Evolutionary conservation across 2,329 filamentous ascomycete genomes (phyloP).

Genomic region (Trichothecium roseum): DNA sequence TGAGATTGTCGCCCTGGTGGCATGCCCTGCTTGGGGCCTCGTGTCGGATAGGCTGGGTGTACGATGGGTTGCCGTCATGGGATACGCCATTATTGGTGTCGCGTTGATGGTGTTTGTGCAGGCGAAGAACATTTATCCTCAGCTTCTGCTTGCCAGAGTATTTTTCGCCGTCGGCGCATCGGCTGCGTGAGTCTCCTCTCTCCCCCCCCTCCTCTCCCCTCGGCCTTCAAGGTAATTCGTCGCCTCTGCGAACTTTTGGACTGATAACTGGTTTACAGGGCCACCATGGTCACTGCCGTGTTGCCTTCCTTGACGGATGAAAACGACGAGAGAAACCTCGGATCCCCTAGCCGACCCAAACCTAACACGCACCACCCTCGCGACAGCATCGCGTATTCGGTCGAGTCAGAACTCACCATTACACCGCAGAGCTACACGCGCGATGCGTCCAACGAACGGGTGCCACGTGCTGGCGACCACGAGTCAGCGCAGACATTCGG

Average conservation of each 20-base stretch:
- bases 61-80: slow-evolving; percentile 59
- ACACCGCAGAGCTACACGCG: slow-evolving; percentile 52
- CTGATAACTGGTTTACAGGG: slow-evolving; percentile 23
- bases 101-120: slow-evolving; percentile 75
- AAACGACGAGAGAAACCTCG: slow-evolving; percentile 12
- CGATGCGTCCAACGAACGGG: slow-evolving; percentile 19
- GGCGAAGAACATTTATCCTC: slow-evolving; percentile 77
- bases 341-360: slow-evolving; percentile 5
- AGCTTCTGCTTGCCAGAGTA: slow-evolving; percentile 73
- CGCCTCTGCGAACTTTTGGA: too few species aligned
- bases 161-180: slow-evolving; percentile 86
- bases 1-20: slow-evolving; percentile 70
- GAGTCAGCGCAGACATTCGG: slow-evolving; percentile 18
- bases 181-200: slow-evolving; percentile 51
- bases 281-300: slow-evolving; percentile 96
- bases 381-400: slow-evolving; percentile 53
- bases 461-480: slow-evolving; percentile 7
- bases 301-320: slow-evolving; percentile 61
- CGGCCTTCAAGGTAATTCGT: too few species aligned
- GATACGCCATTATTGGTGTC: slow-evolving; percentile 72
- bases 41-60: slow-evolving; percentile 70
- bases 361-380: slow-evolving; percentile 28
- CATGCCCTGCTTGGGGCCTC: slow-evolving; percentile 72
- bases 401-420: slow-evolving; percentile 66
- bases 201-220: too few species aligned